Base-by-base conservation (phyloP, 345 rosid genomes). In the Erucastrum elatum region DNA sequence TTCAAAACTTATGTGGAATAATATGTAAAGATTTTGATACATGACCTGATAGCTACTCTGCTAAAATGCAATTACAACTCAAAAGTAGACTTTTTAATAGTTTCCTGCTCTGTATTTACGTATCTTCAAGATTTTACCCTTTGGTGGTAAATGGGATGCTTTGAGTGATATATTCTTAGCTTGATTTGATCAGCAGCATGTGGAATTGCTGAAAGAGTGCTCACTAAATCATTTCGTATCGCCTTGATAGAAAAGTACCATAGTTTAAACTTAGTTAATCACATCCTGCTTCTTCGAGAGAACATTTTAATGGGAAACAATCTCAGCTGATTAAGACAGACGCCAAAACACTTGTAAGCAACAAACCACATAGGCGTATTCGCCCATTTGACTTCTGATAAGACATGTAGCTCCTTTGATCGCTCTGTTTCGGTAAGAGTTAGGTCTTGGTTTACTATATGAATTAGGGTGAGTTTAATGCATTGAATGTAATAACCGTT, bases 141-240 rank as follows among this genome's bases (percentile, higher is more conserved):
- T 39, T 39, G 44, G 44, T 39, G 44, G 11, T 39, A 49, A 49
- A 49, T 49, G 53, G 53, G 53, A 46, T 46, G 53, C 15, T 12
- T 12, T 37, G 56, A 49, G 4, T 4, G 17, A 49, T n/a, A 49
- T 1, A 46, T 4, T 49, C 17, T 49, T 51, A 72, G 56, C 68
- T 72, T 26, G 60, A 72, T 16, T 53, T 64, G 29, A 2, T 64
- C 44, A 34, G 9, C n/a, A 21, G 37, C 64, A 56, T 66, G 30
- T 56, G 44, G 21, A 66, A 66, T 4, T 75, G 10, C 12, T 30
- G 11, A 34, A 44, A 33, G 25, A 8, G n/a, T 29, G 67, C 46
- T 68, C 63, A 60, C 53, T 11, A 76, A 76, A 63, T 76, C 68
- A 13, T 56, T 66, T 75, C 73, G 15, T 39, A 17, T 60, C 34